Percentiles rank a stretch among this genome's conserved stretches.
Conservation (phyloP, 495 filamentous ascomycete species). For the Xylaria nigripes region DNA sequence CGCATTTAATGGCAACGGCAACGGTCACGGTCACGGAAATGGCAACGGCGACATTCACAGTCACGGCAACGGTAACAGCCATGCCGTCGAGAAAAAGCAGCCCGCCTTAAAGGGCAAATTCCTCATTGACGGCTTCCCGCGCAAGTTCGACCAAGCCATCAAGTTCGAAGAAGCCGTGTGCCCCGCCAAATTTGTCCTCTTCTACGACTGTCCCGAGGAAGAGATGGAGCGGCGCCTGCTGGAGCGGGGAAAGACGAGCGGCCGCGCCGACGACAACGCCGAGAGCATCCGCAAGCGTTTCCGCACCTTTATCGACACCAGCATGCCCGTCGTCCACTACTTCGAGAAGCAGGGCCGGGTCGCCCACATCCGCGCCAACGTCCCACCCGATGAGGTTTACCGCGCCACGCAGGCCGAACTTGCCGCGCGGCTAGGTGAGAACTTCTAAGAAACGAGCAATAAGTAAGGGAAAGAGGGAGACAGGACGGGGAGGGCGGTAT, state of each 20-base stretch:
- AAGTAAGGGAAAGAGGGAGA: too few relatives aligned
- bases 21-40: too few relatives aligned
- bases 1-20: too few relatives aligned
- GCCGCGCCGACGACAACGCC: slow-evolving; percentile 84
- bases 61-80: too few relatives aligned
- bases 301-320: slow-evolving; percentile 84
- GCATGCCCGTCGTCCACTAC: slow-evolving; percentile 89
- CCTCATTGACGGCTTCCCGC: slow-evolving; percentile 90
- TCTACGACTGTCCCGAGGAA: slow-evolving; percentile 83
- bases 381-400: slow-evolving; percentile 67
- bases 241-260: slow-evolving; percentile 85
- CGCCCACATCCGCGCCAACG: slow-evolving; percentile 63
- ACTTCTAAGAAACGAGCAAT: too few relatives aligned
- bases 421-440: slow-evolving; percentile 23
- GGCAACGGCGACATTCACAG: too few relatives aligned
- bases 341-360: slow-evolving; percentile 73
- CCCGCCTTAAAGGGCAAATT: slow-evolving; percentile 50
- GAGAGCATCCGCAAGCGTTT: slow-evolving; percentile 96
- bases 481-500: too few relatives aligned
- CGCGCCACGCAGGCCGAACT: slow-evolving; percentile 47
- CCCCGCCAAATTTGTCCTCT: slow-evolving; percentile 71
- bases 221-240: slow-evolving; percentile 77
- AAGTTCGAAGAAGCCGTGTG: slow-evolving; percentile 89
- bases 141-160: slow-evolving; percentile 91
- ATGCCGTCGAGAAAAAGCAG: too few relatives aligned